Base-by-base conservation (phyloP, 2,329 filamentous ascomycete species). In the Leptographium radiaticola region DNA sequence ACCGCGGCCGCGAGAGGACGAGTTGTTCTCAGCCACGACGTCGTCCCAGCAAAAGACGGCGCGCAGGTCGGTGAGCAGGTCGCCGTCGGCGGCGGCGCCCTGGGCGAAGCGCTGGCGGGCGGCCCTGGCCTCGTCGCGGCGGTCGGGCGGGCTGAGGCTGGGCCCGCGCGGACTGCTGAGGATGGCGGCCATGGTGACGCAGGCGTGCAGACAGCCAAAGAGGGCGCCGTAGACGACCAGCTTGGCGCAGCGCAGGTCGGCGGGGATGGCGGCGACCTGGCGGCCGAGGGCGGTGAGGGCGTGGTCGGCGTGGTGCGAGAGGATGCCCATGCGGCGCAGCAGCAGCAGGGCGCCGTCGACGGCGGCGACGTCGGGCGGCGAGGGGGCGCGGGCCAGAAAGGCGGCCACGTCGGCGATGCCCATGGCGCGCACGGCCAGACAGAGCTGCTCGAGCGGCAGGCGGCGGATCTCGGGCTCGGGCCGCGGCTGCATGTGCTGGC, bases 221-320 rank as follows among this genome's bases (percentile, higher is more conserved):
- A 94, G 89, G 16, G 89, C 86, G 7, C 93, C 93, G 64, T 94
- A 95, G 4, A 98, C 87, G 77, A 98, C 89, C 38, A 98, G 76
- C 68, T 98, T 98, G 47, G 87, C 89, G 66, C 89, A 94, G 33
- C 91, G 83, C 49, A 98, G 75, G 64, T 98, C 93, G 0, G 91
- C 88, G 2, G 93, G 93, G 51, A 98, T 89, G 81, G 94, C 88
- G 18, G 90, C 86, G n/a, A 98, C 75, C 70, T 97, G 93, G 52
- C 86, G 83, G 42, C 93, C 93, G 48, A 98, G 81, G 4, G 90
- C 89, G 0, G 93, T 97, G 43, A 98, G 76, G 62, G 89, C 86
- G 55, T 88, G 81, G 57, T 45, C 15, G 39, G 9, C 15, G 42
- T 44, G 49, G 49, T 18, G 25, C 25, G 25, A 25, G 15, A 97